Evolutionary conservation across 441 rosid genomes (phyloP).

Genomic region (Croton setiger): DNA sequence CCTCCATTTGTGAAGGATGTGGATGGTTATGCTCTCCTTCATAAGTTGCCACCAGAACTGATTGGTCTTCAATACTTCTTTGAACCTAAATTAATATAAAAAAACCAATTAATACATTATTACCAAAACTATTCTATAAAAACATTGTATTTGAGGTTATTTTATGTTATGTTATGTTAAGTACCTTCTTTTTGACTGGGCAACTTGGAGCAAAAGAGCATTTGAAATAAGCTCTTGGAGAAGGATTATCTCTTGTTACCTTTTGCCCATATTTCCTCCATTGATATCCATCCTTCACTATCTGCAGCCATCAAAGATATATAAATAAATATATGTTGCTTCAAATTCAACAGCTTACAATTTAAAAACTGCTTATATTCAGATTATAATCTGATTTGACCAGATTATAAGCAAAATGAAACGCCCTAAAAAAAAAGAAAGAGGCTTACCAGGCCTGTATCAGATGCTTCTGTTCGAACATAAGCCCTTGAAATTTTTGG

Average conservation of each 20-base stretch:
- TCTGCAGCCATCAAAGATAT: constrained; percentile 31
- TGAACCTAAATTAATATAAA: constrained; percentile 48
- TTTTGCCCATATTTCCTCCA: constrained; percentile 99
- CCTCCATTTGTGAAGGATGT: constrained; percentile 56
- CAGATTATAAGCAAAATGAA: too few species aligned
- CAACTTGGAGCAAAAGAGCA: constrained; percentile 96
- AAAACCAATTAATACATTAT: not conserved
- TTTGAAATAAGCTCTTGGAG: constrained; percentile 96
- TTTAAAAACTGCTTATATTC: too few species aligned
- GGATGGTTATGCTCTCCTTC: constrained; percentile 99
- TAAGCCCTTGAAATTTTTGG: constrained; percentile 58
- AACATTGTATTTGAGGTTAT: too few species aligned
- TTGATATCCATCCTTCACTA: constrained; percentile 96
- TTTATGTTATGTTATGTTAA: too few species aligned
- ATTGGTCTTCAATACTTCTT: constrained; percentile 84
- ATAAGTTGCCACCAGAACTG: constrained; percentile 83
- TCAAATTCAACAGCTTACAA: too few species aligned
- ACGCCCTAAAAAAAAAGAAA: too few species aligned
- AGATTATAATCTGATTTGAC: too few species aligned
- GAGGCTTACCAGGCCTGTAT: constrained; percentile 68
- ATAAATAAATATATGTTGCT: too few species aligned
- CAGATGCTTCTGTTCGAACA: constrained; percentile 64
- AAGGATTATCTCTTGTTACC: constrained; percentile 97
- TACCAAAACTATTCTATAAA: too few species aligned
- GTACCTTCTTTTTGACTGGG: constrained; percentile 96